Conservation (phyloP, 2,329 filamentous ascomycete species). For the Epichloe hybrida region DNA sequence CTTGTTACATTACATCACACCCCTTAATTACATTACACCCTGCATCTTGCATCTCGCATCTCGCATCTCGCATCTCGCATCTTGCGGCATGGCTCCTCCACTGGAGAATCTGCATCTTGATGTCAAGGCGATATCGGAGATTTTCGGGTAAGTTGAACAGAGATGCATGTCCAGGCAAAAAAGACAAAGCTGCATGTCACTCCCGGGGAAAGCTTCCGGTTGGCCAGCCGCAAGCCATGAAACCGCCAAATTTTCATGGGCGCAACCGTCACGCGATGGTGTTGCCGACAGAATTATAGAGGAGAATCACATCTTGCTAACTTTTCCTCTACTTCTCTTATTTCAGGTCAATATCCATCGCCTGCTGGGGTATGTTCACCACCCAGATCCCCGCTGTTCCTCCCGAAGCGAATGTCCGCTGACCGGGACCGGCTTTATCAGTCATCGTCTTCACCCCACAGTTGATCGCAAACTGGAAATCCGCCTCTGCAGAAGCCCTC, state of each 20-base stretch:
- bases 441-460: conserved; percentile 96
- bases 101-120: conserved; percentile 55
- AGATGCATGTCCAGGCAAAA: not conserved
- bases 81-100: conserved; percentile 37
- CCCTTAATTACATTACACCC: not conserved
- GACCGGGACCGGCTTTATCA: conserved; percentile 6
- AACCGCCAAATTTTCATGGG: not conserved
- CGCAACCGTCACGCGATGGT: no score
- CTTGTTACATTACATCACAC: no score
- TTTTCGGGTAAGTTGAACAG: conserved; percentile 53
- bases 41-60: not conserved
- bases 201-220: not conserved
- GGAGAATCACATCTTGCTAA: not conserved
- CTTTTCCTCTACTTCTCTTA: not conserved
- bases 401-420: not conserved
- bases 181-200: not conserved
- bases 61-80: not conserved
- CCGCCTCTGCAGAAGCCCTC: conserved; percentile 72
- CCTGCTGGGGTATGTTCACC: conserved; percentile 54
- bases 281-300: no score
- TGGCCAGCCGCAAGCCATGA: not conserved
- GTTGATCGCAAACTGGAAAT: conserved; percentile 87
- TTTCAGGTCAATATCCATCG: conserved; percentile 77
- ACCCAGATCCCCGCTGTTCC: not conserved
- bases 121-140: conserved; percentile 82